These are phyloP conservation scores for Calocybe indica DNA, from an alignment of 768 basidiomycete species.

Conservation along the genomic window DNA sequence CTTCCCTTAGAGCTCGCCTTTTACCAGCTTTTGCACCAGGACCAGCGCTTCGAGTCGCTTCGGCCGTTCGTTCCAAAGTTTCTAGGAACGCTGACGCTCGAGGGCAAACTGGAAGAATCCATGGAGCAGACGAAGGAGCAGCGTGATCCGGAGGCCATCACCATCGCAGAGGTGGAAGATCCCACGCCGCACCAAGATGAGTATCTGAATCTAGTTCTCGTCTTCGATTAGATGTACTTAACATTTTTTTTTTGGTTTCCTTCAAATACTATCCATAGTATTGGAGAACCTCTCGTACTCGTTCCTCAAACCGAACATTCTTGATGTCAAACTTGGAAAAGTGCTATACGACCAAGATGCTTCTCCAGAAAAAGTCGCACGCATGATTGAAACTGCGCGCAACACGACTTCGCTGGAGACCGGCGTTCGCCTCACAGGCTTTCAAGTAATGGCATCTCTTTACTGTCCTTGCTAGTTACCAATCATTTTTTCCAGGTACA, in stretches of 20 bases:
- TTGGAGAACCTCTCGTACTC: conserved; percentile 75
- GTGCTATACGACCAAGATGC: conserved; percentile 72
- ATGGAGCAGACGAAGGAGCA: too few relatives aligned
- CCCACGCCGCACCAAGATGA: conserved; percentile 14
- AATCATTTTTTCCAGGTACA: conserved; percentile 50
- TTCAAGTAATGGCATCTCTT: conserved; percentile 52
- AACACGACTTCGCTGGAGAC: conserved; percentile 69
- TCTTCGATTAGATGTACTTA: too few relatives aligned
- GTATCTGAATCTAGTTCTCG: too few relatives aligned
- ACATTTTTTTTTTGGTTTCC: background rate
- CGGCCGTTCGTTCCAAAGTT: conserved; percentile 67
- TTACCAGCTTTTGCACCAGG: conserved; percentile 51
- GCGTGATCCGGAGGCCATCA: too few relatives aligned
- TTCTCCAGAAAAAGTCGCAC: conserved; percentile 63
- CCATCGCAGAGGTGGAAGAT: too few relatives aligned
- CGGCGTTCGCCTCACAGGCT: conserved; percentile 83
- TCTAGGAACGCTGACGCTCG: conserved; percentile 68
- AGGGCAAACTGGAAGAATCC: conserved; percentile 48
- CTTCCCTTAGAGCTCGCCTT: conserved; percentile 61
- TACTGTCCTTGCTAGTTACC: background rate
- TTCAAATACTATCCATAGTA: conserved; percentile 60
- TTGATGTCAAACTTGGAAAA: conserved; percentile 93
- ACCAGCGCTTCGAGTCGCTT: conserved; percentile 36
- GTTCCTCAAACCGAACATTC: conserved; percentile 77
- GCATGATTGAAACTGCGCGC: conserved; percentile 69